Conservation (phyloP, 371 early-diverging fungal genomes). For the Caulochytrium protostelioides region DNA sequence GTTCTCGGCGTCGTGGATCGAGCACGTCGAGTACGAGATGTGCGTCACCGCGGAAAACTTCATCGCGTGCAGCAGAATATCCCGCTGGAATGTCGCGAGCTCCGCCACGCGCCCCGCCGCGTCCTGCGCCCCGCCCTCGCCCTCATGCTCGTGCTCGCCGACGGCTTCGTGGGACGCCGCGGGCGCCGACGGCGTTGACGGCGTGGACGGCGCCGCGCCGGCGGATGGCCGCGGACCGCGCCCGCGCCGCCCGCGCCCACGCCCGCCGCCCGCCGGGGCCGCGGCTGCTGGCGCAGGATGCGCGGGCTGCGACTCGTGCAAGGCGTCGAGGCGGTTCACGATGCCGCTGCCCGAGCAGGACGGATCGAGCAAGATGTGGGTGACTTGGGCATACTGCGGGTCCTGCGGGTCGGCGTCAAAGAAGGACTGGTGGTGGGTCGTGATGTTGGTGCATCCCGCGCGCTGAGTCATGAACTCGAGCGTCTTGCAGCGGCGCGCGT, state of each 20-base stretch:
- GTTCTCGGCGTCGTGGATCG: slow-evolving; percentile 84
- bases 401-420: slow-evolving; percentile 46
- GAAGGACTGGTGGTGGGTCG: slow-evolving; percentile 36
- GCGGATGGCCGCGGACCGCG: too few species aligned
- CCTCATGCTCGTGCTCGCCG: neutral
- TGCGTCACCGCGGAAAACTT: slow-evolving; percentile 50
- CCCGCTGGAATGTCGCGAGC: slow-evolving; percentile 27
- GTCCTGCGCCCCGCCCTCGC: neutral
- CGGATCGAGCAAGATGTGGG: slow-evolving; percentile 90
- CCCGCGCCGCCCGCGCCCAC: too few species aligned
- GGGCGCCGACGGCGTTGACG: neutral
- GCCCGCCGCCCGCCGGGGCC: neutral
- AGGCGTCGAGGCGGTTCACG: slow-evolving; percentile 55
- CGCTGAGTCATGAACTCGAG: slow-evolving; percentile 48
- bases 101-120: slow-evolving; percentile 42
- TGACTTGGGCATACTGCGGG: slow-evolving; percentile 33
- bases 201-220: too few species aligned
- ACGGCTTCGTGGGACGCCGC: neutral
- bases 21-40: slow-evolving; percentile 95
- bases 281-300: neutral
- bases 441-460: slow-evolving; percentile 63
- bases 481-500: slow-evolving; percentile 49
- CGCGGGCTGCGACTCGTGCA: slow-evolving; percentile 17
- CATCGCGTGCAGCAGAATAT: slow-evolving; percentile 38
- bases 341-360: slow-evolving; percentile 97